A percentile compares a stretch with the other conserved stretches of the same genome.
Conservation (phyloP, 1,284 basidiomycete species). For the Ustilago hordei region DNA sequence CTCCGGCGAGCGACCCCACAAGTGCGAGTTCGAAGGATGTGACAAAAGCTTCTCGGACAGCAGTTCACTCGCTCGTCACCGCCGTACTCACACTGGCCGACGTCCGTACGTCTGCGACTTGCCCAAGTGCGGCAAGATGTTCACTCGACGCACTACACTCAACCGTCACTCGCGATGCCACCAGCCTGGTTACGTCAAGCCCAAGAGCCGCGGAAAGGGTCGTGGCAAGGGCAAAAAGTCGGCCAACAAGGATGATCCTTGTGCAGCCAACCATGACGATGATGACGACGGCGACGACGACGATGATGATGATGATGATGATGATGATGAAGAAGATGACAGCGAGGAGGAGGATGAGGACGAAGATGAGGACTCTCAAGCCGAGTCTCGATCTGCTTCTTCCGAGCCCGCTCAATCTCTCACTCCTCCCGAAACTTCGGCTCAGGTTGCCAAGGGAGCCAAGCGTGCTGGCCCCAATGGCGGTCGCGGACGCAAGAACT, state of each 20-base stretch:
- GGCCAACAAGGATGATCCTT: constrained; percentile 24
- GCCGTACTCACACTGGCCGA: constrained; percentile 78
- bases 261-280: constrained; percentile 23
- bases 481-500: constrained; percentile 44
- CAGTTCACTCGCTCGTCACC: constrained; percentile 74
- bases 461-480: constrained; percentile 39
- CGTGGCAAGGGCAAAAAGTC: constrained; percentile 55
- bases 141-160: constrained; percentile 68
- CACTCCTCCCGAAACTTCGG: constrained; percentile 39
- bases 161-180: constrained; percentile 67
- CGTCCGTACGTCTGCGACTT: constrained; percentile 69
- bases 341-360: constrained; percentile 43
- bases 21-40: constrained; percentile 77
- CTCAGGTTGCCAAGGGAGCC: constrained; percentile 40
- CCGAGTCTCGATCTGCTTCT: constrained; percentile 40
- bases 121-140: constrained; percentile 67
- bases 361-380: constrained; percentile 28
- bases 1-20: constrained; percentile 88
- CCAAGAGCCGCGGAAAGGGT: constrained; percentile 53
- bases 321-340: constrained; percentile 45
- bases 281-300: constrained; percentile 55
- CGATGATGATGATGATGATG: constrained; percentile 56
- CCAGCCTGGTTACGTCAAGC: constrained; percentile 60
- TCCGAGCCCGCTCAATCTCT: constrained; percentile 39
- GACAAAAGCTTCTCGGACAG: constrained; percentile 74